Conservation (phyloP, 352 stramenopile species). For the Pythium monospermum region DNA sequence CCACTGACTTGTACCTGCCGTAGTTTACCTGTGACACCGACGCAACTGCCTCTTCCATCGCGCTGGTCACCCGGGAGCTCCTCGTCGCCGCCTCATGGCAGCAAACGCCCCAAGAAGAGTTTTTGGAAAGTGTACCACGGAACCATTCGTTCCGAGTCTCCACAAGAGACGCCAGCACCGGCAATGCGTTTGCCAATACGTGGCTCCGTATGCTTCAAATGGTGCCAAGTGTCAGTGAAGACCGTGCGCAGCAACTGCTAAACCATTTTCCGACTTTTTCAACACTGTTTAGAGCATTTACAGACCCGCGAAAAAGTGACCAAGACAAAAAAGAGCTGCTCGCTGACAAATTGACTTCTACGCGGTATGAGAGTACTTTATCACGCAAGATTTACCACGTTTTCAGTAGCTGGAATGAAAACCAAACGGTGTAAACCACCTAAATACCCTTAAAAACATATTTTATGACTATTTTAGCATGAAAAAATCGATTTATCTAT, state of each 20-base stretch:
- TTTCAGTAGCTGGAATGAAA: conserved; percentile 25
- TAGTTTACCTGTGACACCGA: conserved; percentile 55
- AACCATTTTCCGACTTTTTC: conserved; percentile 57
- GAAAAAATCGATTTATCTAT: too few species aligned
- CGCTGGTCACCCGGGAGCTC: conserved; percentile 50
- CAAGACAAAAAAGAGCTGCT: conserved; percentile 54
- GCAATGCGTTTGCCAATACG: conserved; percentile 45
- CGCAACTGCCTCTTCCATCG: conserved; percentile 46
- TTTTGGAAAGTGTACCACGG: conserved; percentile 48
- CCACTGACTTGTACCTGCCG: neutral
- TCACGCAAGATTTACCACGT: conserved; percentile 54
- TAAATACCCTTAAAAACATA: neutral
- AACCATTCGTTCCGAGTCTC: conserved; percentile 61
- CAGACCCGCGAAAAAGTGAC: conserved; percentile 25
- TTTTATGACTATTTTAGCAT: too few species aligned
- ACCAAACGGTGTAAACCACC: neutral
- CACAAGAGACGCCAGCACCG: conserved; percentile 26
- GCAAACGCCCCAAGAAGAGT: conserved; percentile 41
- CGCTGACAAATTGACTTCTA: conserved; percentile 38
- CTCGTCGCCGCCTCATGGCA: conserved; percentile 35
- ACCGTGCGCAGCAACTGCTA: conserved; percentile 58
- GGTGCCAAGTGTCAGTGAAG: conserved; percentile 67
- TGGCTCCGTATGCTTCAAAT: conserved; percentile 81
- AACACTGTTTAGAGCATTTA: conserved; percentile 46
- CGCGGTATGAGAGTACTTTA: conserved; percentile 35